Evolutionary conservation across 176 grass and related monocot genomes (phyloP), one percentile per base, ranked within the genome.

Genomic region (Pharus latifolius): DNA sequence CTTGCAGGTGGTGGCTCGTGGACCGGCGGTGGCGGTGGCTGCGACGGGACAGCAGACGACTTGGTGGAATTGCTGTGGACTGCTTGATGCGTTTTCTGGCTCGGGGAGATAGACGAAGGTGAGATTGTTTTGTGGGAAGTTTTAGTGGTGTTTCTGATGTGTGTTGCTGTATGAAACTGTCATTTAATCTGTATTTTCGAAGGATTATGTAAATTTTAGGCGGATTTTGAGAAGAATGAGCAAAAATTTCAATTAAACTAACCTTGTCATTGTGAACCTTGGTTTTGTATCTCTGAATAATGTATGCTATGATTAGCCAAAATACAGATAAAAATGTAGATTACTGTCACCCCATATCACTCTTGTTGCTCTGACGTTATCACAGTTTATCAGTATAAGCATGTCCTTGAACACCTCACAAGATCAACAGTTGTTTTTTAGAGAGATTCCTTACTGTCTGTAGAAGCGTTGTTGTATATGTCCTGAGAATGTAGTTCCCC

Each of bases 1-100:
- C n/a, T 60, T 67, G 72, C 76, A 91, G 72, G 58, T 81, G 54
- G 57, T 2, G 6, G n/a, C n/a, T n/a, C 51, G 63, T 12, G 77
- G 78, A 60, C 77, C 72, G 44, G 84, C 73, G 10, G 74, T 70
- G 27, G 81, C 74, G 34, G 58, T 74, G 14, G 78, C 76, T 23
- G 44, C 49, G 25, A 16, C 68, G 0, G 46, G 35, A 32, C 79
- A 87, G 64, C 84, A 44, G 26, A 44, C 88, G 34, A 81, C 62
- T 54, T 96, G 92, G 84, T 96, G 92, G 92, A 77, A 91, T 77
- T 96, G 88, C 69, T 96, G 92, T 5, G 92, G 88, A 29, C 16
- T 96, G 18, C 78, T 85, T 56, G 92, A 91, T 77, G 84, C 45
- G 0, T 74, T 96, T 57, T 53, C 70, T 63, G 75, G 84, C 56